Percentiles rank a stretch among this genome's conserved stretches.
These are phyloP conservation scores for Fusarium scirpi DNA, from an alignment of 2,329 filamentous ascomycete genomes.

Conservation along the genomic window DNA sequence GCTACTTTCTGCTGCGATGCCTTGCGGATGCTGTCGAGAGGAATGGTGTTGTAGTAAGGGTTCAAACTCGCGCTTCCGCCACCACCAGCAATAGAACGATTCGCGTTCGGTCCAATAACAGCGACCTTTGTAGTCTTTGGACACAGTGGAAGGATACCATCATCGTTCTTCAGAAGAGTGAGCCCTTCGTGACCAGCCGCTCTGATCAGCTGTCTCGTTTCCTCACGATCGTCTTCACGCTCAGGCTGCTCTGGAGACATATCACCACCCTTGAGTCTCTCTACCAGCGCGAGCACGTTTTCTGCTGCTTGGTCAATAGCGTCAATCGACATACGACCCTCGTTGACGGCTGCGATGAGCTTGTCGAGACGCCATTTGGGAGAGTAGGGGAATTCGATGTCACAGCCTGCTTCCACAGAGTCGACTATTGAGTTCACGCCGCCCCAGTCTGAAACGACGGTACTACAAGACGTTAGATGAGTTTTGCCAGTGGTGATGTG, in stretches of 20 bases:
- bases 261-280: conserved; percentile 71
- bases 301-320: conserved; percentile 70
- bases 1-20: conserved; percentile 66
- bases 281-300: conserved; percentile 70
- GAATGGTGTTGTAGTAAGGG: conserved; percentile 75
- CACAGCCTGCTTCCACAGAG: conserved; percentile 66
- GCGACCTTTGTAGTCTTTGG: conserved; percentile 68
- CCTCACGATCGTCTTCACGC: conserved; percentile 66
- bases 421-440: conserved; percentile 68
- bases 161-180: conserved; percentile 73
- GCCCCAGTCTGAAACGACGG: conserved; percentile 71
- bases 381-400: conserved; percentile 69
- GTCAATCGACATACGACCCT: conserved; percentile 60
- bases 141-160: conserved; percentile 68
- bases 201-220: conserved; percentile 70
- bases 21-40: conserved; percentile 69
- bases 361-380: conserved; percentile 68
- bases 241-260: conserved; percentile 69
- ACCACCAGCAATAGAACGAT: conserved; percentile 74
- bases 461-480: conserved; percentile 51
- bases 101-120: conserved; percentile 75
- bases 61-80: conserved; percentile 76
- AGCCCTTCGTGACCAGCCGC: conserved; percentile 71
- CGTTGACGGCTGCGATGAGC: conserved; percentile 63
- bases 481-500: not conserved